These are phyloP conservation scores for Chlorella sorokiniana DNA, from an alignment of 139 green algal genomes.

Conservation along the genomic window DNA sequence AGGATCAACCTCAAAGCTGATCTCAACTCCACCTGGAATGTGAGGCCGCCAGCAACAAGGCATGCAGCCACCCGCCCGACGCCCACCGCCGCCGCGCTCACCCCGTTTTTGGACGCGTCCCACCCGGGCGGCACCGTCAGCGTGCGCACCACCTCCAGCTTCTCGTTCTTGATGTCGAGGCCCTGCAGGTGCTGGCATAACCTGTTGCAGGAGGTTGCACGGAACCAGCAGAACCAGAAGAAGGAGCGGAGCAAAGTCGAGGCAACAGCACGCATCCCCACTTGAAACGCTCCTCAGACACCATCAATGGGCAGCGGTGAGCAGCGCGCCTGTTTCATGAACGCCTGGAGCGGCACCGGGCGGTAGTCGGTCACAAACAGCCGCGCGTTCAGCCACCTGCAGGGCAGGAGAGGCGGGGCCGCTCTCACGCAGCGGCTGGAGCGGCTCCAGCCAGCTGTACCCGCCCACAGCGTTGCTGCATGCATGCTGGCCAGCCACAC, in stretches of 20 bases:
- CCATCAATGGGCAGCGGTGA: not conserved
- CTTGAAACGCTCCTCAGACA: not conserved
- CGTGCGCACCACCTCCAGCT: constrained; percentile 44
- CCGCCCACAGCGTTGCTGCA: not conserved
- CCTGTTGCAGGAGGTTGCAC: not conserved
- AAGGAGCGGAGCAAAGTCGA: not conserved
- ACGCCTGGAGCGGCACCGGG: constrained; percentile 83
- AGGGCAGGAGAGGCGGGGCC: not conserved
- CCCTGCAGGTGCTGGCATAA: constrained; percentile 10
- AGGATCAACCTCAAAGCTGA: too few species aligned
- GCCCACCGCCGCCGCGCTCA: not conserved
- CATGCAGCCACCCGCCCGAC: too few species aligned
- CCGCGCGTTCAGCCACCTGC: constrained; percentile 84
- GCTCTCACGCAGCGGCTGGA: not conserved
- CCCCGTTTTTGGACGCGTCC: constrained; percentile 21
- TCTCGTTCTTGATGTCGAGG: constrained; percentile 48
- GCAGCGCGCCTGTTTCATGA: constrained; percentile 60
- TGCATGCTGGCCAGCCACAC: not conserved
- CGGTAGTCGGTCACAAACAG: constrained; percentile 87
- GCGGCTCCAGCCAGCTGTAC: not conserved
- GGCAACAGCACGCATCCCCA: not conserved
- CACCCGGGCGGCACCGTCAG: constrained; percentile 38
- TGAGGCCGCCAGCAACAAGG: too few species aligned
- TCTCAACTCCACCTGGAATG: too few species aligned
- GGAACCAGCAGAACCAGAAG: not conserved